phyloP scores from a whole-genome alignment of 495 filamentous ascomycete genomes.

The Aspergillus sparsus region DNA sequence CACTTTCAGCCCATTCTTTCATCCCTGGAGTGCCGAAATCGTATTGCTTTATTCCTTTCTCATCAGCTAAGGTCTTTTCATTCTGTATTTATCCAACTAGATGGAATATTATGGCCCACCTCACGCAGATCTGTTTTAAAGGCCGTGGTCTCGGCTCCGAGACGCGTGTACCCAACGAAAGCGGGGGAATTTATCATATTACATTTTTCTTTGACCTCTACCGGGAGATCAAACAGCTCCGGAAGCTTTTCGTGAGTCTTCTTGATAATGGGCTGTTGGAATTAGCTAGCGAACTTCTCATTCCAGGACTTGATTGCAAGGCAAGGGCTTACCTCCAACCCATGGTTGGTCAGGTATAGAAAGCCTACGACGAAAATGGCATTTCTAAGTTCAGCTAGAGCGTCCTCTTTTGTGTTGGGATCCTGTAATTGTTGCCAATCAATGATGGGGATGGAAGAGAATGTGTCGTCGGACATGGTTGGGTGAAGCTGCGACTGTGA shows the following conservation, averaged over 20 bases:
- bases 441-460: constrained; percentile 66
- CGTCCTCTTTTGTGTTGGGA: constrained; percentile 67
- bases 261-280: constrained; percentile 63
- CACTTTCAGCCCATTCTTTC: constrained; percentile 56
- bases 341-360: constrained; percentile 85
- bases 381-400: constrained; percentile 69
- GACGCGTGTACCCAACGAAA: constrained; percentile 52
- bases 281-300: constrained; percentile 19
- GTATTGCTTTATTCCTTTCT: constrained; percentile 36
- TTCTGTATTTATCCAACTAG: neutral
- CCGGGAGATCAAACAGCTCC: constrained; percentile 76
- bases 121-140: constrained; percentile 44
- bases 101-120: constrained; percentile 20
- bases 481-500: neutral
- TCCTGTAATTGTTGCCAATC: constrained; percentile 57
- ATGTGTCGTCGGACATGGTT: constrained; percentile 40
- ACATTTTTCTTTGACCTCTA: constrained; percentile 73
- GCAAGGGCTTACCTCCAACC: constrained; percentile 55
- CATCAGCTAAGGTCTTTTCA: neutral
- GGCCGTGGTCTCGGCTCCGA: constrained; percentile 53
- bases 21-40: constrained; percentile 45
- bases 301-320: neutral
- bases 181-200: constrained; percentile 83
- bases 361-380: constrained; percentile 91
- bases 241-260: constrained; percentile 70